Percentiles rank a stretch among this genome's conserved stretches.
These are phyloP conservation scores for Pythium utonaiense DNA, from an alignment of 352 stramenopile species.

Conservation along the genomic window DNA sequence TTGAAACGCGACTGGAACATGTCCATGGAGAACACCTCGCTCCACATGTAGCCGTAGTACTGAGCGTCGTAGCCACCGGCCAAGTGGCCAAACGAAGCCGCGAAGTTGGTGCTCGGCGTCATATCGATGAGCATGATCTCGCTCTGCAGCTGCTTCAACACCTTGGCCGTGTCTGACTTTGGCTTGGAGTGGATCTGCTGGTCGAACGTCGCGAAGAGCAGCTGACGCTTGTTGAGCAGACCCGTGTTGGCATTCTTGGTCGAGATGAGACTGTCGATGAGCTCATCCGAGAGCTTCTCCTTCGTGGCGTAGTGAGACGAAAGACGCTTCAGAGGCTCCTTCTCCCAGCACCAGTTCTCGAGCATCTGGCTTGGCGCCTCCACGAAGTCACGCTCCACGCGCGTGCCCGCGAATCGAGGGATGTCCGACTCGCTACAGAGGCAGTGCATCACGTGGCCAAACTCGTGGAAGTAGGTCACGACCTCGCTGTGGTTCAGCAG, in stretches of 20 bases:
- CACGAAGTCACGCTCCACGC: slow-evolving; percentile 86
- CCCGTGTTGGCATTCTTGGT: slow-evolving; percentile 86
- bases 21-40: slow-evolving; percentile 86
- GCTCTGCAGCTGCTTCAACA: slow-evolving; percentile 79
- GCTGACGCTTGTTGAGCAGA: slow-evolving; percentile 79
- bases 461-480: slow-evolving; percentile 90
- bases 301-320: slow-evolving; percentile 83
- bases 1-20: slow-evolving; percentile 90
- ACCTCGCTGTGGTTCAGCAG: slow-evolving; percentile 82
- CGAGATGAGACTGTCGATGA: slow-evolving; percentile 78
- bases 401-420: slow-evolving; percentile 68
- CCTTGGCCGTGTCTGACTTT: slow-evolving; percentile 74
- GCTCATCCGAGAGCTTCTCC: slow-evolving; percentile 76
- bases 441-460: slow-evolving; percentile 89
- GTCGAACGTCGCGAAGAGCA: slow-evolving; percentile 81
- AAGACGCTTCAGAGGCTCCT: slow-evolving; percentile 76
- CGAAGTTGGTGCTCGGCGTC: slow-evolving; percentile 81
- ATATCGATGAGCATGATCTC: slow-evolving; percentile 88
- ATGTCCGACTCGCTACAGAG: slow-evolving; percentile 83
- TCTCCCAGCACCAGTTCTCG: slow-evolving; percentile 91
- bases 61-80: slow-evolving; percentile 72
- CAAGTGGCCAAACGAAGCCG: slow-evolving; percentile 82
- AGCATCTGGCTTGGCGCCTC: slow-evolving; percentile 91
- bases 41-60: slow-evolving; percentile 91
- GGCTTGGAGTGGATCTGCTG: slow-evolving; percentile 83